These are phyloP conservation scores for Limonium bicolor DNA, from an alignment of 148 eudicot species.

Conservation along the genomic window DNA sequence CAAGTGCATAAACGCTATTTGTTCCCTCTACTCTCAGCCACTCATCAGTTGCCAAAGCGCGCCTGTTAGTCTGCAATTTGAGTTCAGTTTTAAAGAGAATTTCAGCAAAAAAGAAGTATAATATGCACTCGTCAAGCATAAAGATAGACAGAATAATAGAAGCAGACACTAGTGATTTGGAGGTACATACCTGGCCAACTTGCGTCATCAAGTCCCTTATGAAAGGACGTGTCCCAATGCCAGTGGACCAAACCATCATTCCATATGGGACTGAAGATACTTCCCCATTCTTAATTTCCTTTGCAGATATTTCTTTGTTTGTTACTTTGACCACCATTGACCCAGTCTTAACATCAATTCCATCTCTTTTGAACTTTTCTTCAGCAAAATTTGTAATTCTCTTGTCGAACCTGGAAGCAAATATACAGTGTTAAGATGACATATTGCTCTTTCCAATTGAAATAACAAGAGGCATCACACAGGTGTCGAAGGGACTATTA, in stretches of 20 bases:
- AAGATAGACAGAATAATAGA: not conserved
- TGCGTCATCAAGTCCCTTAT: conserved; percentile 46
- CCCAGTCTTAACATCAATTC: conserved; percentile 36
- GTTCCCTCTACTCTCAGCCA: conserved; percentile 66
- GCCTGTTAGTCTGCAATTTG: conserved; percentile 37
- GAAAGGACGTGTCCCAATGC: conserved; percentile 53
- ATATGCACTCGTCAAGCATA: not conserved
- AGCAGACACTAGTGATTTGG: not conserved
- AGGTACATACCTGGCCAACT: conserved; percentile 24
- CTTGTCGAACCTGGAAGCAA: conserved; percentile 40
- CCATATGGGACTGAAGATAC: conserved; percentile 33
- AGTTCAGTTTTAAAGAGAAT: not conserved
- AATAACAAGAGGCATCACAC: not conserved
- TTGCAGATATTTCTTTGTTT: conserved; percentile 25
- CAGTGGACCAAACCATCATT: conserved; percentile 69
- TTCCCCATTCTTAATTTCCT: conserved; percentile 19
- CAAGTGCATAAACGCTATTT: conserved; percentile 44
- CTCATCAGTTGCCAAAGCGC: conserved; percentile 69
- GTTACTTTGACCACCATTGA: conserved; percentile 32
- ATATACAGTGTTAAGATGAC: not conserved
- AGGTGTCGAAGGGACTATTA: too few relatives aligned
- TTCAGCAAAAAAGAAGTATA: not conserved
- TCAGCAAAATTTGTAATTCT: conserved; percentile 57
- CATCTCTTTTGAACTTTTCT: conserved; percentile 47
- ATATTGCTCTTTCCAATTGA: not conserved